Percentiles rank a stretch among this genome's conserved stretches.
These are phyloP conservation scores for Diaporthe amygdali DNA, from an alignment of 2,329 filamentous ascomycete genomes.

Conservation along the genomic window DNA sequence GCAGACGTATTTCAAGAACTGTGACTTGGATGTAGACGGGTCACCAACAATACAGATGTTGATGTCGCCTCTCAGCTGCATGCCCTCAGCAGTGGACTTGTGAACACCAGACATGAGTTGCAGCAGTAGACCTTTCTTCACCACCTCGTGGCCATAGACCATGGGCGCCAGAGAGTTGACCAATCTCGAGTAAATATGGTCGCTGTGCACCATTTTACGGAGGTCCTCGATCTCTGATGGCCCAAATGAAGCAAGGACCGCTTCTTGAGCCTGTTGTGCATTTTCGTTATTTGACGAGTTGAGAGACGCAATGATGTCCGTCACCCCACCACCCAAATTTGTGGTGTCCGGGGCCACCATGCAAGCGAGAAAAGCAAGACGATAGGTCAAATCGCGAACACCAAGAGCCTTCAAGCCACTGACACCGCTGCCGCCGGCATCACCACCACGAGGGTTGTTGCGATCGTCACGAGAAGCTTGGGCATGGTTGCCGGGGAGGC, in stretches of 20 bases:
- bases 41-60: constrained; percentile 99
- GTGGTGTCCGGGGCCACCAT: constrained; percentile 93
- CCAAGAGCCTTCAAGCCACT: constrained; percentile 89
- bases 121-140: constrained; percentile 94
- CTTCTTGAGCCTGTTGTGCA: constrained; percentile 86
- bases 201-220: constrained; percentile 90
- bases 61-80: constrained; percentile 95
- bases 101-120: constrained; percentile 96
- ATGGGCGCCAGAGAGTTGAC: constrained; percentile 95
- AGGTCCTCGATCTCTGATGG: constrained; percentile 89
- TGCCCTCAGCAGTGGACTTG: constrained; percentile 90
- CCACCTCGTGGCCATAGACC: constrained; percentile 95
- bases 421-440: constrained; percentile 84
- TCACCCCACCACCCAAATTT: constrained; percentile 78
- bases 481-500: constrained; percentile 82
- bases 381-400: constrained; percentile 93
- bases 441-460: constrained; percentile 73
- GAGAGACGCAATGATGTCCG: constrained; percentile 84
- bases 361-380: constrained; percentile 93
- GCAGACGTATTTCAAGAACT: constrained; percentile 98
- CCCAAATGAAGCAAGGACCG: constrained; percentile 85
- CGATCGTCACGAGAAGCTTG: constrained; percentile 85
- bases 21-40: constrained; percentile 95
- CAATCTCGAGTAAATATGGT: constrained; percentile 91
- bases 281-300: constrained; percentile 74